phyloP scores from a whole-genome alignment of 306 rosid genomes.

The Quillaja saponaria region DNA sequence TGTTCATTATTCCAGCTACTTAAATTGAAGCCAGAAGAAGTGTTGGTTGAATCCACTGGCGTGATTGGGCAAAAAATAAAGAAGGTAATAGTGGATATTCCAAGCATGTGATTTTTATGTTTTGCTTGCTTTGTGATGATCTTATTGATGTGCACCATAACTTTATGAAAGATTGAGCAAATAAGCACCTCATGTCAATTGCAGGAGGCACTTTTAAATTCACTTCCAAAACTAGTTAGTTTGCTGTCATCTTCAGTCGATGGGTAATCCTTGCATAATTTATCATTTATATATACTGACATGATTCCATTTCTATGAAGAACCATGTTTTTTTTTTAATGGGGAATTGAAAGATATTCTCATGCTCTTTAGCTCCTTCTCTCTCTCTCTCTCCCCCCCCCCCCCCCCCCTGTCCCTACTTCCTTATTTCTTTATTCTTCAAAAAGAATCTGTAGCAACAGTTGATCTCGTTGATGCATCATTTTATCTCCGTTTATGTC shows the following conservation, averaged over 20 bases:
- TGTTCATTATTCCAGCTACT: constrained; percentile 47
- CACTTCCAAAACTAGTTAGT: background rate
- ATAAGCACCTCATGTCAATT: constrained; percentile 27
- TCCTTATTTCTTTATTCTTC: no score
- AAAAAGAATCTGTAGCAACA: no score
- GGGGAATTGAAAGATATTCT: no score
- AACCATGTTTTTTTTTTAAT: background rate
- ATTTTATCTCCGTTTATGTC: no score
- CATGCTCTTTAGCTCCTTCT: no score
- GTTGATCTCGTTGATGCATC: no score
- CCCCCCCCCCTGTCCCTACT: no score
- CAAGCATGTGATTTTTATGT: constrained; percentile 11
- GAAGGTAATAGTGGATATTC: constrained; percentile 11
- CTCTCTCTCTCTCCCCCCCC: no score
- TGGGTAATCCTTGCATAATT: constrained; percentile 6
- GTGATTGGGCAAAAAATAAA: background rate
- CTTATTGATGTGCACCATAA: constrained; percentile 11
- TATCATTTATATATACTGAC: background rate
- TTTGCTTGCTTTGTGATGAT: constrained; percentile 2
- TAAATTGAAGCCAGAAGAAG: background rate
- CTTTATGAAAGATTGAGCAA: constrained; percentile 17
- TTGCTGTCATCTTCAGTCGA: background rate
- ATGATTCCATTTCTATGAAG: constrained; percentile 18
- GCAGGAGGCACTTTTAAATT: background rate
- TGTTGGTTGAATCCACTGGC: background rate